Conservation (phyloP, 2,329 filamentous ascomycete species). For the Fusarium compactum region DNA sequence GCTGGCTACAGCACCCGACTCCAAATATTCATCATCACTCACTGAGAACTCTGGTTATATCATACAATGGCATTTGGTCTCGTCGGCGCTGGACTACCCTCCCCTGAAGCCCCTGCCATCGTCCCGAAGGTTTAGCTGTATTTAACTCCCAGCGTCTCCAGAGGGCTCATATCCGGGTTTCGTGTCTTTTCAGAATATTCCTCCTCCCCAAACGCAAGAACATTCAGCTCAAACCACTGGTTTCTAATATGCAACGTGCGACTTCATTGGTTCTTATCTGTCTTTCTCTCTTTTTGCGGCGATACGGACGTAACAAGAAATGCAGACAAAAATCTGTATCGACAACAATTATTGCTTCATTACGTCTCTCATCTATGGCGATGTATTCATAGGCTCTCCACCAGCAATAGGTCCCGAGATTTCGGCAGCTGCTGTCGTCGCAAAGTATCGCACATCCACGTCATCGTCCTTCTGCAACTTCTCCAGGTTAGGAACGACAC, state of each 20-base stretch:
- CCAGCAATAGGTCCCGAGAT: constrained; percentile 60
- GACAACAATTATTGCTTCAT: constrained; percentile 67
- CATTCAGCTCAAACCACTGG: constrained; percentile 21
- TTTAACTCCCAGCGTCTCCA: background rate
- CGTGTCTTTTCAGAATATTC: constrained; percentile 24
- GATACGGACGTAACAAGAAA: constrained; percentile 37
- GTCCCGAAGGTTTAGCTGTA: constrained; percentile 9
- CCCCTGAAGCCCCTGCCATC: constrained; percentile 6
- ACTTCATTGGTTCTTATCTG: constrained; percentile 31
- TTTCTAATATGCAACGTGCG: constrained; percentile 46
- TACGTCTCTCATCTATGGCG: constrained; percentile 68
- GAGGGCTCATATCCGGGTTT: constrained; percentile 19
- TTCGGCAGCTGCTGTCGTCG: constrained; percentile 83
- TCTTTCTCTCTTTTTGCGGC: constrained; percentile 28
- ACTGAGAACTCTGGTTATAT: constrained; percentile 42
- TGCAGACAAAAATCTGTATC: constrained; percentile 40
- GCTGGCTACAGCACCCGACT: constrained; percentile 31
- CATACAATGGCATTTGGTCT: constrained; percentile 46
- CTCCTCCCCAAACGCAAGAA: constrained; percentile 11
- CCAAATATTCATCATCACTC: constrained; percentile 39
- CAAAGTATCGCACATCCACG: constrained; percentile 98
- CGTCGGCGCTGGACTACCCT: constrained; percentile 31
- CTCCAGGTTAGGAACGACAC: constrained; percentile 88
- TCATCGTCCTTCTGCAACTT: constrained; percentile 98
- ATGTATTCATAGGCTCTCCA: constrained; percentile 74